phyloP scores from a whole-genome alignment of 192 early-diverging fungal genomes.

The Thoreauomyces humboldtii region DNA sequence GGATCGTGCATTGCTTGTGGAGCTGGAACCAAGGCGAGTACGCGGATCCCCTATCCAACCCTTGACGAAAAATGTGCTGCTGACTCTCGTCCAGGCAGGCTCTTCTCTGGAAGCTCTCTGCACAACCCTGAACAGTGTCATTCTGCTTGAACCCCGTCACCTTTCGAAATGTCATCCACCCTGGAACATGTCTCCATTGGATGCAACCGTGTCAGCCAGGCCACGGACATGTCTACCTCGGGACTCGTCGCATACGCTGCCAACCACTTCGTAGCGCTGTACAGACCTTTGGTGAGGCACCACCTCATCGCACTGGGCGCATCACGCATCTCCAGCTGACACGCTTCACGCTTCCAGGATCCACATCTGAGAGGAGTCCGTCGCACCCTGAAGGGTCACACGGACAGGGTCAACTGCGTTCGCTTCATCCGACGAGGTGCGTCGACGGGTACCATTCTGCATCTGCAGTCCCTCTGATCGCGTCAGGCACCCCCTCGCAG shows the following conservation, averaged over 20 bases:
- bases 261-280: slow-evolving; percentile 66
- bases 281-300: slow-evolving; percentile 56
- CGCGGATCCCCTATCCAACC: too few relatives aligned
- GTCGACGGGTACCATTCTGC: too few relatives aligned
- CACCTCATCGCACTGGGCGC: not conserved
- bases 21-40: too few relatives aligned
- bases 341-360: too few relatives aligned
- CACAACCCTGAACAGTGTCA: too few relatives aligned
- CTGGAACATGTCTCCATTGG: slow-evolving; percentile 22
- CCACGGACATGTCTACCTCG: slow-evolving; percentile 56
- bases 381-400: slow-evolving; percentile 72
- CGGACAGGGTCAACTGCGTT: slow-evolving; percentile 72
- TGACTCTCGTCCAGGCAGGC: too few relatives aligned
- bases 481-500: not conserved
- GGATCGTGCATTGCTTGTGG: too few relatives aligned
- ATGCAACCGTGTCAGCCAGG: slow-evolving; percentile 65
- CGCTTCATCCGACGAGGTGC: slow-evolving; percentile 63
- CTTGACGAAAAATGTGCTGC: too few relatives aligned
- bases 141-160: too few relatives aligned
- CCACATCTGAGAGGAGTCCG: slow-evolving; percentile 44
- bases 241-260: slow-evolving; percentile 69
- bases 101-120: too few relatives aligned
- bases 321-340: not conserved
- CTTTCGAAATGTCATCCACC: too few relatives aligned
- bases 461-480: too few relatives aligned